These are phyloP conservation scores for Cordyceps militaris DNA, from an alignment of 2,329 filamentous ascomycete species.

Conservation along the genomic window DNA sequence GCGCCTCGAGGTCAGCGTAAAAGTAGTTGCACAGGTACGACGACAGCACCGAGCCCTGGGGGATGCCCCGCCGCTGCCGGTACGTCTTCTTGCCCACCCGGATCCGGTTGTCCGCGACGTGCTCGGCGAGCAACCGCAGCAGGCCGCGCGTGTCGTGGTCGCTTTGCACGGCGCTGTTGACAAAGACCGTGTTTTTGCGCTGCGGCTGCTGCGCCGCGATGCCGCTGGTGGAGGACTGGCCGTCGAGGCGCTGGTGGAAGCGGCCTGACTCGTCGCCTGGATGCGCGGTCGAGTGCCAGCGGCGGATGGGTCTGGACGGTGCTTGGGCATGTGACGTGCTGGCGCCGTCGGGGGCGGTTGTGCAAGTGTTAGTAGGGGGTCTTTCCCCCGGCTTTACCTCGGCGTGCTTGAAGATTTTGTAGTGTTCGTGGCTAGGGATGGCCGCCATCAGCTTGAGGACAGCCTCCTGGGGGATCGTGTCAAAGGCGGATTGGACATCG, in stretches of 20 bases:
- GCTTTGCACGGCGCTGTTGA: conserved; percentile 58
- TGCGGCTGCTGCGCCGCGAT: conserved; percentile 24
- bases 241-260: conserved; percentile 40
- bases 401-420: conserved; percentile 66
- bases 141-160: conserved; percentile 52
- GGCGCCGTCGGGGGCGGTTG: conserved; percentile 8
- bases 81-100: conserved; percentile 85
- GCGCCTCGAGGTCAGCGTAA: conserved; percentile 77
- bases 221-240: conserved; percentile 7
- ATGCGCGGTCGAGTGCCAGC: conserved; percentile 48
- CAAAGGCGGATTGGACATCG: conserved; percentile 88
- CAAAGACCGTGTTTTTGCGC: conserved; percentile 66
- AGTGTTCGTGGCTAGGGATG: conserved; percentile 51
- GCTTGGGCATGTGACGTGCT: conserved; percentile 5
- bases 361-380: conserved; percentile 14
- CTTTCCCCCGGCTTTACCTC: conserved; percentile 53
- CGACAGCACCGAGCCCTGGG: conserved; percentile 86
- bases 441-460: conserved; percentile 60
- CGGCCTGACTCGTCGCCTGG: conserved; percentile 32
- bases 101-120: conserved; percentile 79
- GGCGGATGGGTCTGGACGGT: conserved; percentile 32
- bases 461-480: conserved; percentile 81
- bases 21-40: conserved; percentile 90
- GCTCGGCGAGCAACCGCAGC: conserved; percentile 64
- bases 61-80: conserved; percentile 80